Evolutionary conservation across 805 yeast species (phyloP), one percentile per base, ranked within the genome.

Genomic region (Metschnikowia baotianmanensis): DNA sequence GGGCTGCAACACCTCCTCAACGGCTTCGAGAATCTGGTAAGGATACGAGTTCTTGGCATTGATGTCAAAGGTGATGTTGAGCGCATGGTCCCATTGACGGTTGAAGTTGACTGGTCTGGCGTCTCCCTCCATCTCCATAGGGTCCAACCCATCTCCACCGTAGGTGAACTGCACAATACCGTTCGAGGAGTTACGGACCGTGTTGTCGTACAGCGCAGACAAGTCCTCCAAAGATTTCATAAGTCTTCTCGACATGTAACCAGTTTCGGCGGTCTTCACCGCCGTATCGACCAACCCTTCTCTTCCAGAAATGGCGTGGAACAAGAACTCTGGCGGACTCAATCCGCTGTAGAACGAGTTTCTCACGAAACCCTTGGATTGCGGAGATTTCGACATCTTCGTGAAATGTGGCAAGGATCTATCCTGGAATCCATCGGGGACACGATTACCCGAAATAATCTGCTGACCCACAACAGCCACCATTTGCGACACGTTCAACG

Each of bases 251-350:
- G 98, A 91, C 95, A 91, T 91, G 67, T 90, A 90, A 60, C 98
- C 98, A 4, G 99, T 91, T 63, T 91, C 98, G 2, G 99, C 98
- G 30, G 99, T 93, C 66, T 93, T 93, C 35, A 93, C 99, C 12
- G 99, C 99, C 40, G 99, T 93, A 77, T 93, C 99, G 63, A 93
- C 95, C 62, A 93, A 76, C 76, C 99, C 99, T 72, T 93, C 99
- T 78, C 99, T 88, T 74, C 99, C 99, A 60, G 99, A 98, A 96
- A 93, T 93, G 38, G 98, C 97, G 64, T 93, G 99, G 83, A 93
- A 93, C 64, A 93, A 90, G 65, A 93, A 93, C 65, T 93, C 99
- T 66, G 93, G 98, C 24, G 99, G 99, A 5, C 99, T 90, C 58
- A 93, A 76, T 27, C 99, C 99, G 73, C 98, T 82, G 61, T 91